Evolutionary conservation across 2,329 filamentous ascomycete genomes (phyloP), one percentile per base, ranked within the genome.

Genomic region (Ophioceras dolichostomum): DNA sequence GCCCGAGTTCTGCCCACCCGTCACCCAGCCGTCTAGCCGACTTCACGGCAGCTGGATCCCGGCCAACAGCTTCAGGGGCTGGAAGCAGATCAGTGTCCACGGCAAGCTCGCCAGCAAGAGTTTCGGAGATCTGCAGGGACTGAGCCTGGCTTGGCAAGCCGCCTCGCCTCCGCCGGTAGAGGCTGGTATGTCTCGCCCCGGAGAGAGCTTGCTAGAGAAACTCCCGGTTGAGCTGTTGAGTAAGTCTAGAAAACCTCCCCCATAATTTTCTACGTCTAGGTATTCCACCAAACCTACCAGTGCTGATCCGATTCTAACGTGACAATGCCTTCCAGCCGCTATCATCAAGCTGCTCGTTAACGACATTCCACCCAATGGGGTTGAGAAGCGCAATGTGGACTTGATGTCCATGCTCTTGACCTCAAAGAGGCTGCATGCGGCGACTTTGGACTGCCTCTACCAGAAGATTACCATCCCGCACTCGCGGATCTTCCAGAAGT

Each of bases 401-500:
- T 65, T 89, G 41, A 79, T 87, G 63, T 75, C 82, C 14, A 71
- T 86, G 44, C 67, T 89, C 27, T 60, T 86, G 44, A 76, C 81
- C n/a, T 89, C 82, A n/a, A 76, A 73, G 52, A 73, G 74, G 21
- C 64, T 89, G 41, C 79, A 89, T 52, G 70, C 71, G 19, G 79
- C 79, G 16, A 88, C 83, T 4, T 63, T 88, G 24, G 72, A 74
- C 46, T 82, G 83, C 6, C 69, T 91, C 34, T 89, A 89, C 61
- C 72, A 75, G 46, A 76, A 83, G 54, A 82, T 89, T 55, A 86
- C 82, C 31, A 81, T 89, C 47, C 83, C 84, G 5, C 83, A 88
- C 64, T 89, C 84, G 19, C 68, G 77, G 42, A 85, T 87, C 54
- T 91, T 88, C 61, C 78, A 78, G 52, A 89, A 89, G 59, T 85